Base-by-base conservation (phyloP, 2,329 filamentous ascomycete genomes). In the Microdochium paspali region DNA sequence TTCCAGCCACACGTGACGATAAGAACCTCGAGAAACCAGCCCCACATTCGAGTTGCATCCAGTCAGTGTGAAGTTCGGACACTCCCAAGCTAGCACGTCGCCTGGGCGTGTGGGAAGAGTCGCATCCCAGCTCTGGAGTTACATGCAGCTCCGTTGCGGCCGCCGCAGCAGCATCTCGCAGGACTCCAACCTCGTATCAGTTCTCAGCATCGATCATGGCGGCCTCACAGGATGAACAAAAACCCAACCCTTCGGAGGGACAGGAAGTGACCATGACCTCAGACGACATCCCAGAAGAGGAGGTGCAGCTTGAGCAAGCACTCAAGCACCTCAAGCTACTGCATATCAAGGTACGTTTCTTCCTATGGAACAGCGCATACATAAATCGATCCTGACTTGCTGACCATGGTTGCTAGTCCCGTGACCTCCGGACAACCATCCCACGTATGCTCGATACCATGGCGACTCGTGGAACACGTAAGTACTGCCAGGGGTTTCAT, bases 381-480 rank as follows among this genome's bases (percentile, higher is more conserved):
- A 68, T 28, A 24, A 23, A 15, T 45, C 12, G 42, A 35, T 31
- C 12, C 44, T 39, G 15, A 15, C 44, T 40, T 24, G 24, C 49
- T n/a, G n/a, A 31, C 30, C 23, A 24, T 26, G 40, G 44, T 24
- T 35, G 58, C 49, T 50, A 77, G 74, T 64, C 73, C 46, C 65
- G 71, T 48, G 66, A 65, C 31, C 59, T 78, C 31, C 67, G 75
- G 51, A 71, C 68, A 13, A 70, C 71, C 12, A 66, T 79, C 39
- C 73, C 74, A 13, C 65, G 69, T 46, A 71, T 77, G 63, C 60
- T 76, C 35, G 71, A 74, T 40, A 73, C 77, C 18, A 57, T 83
- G 52, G 67, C 71, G 5, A 63, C 66, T 47, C 71, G 73, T 50
- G 68, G 74, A 43, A 69, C 73, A 31, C 72, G 79, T 82, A 73